Conservation (phyloP, 805 yeast species). For the Metschnikowia koreensis region DNA sequence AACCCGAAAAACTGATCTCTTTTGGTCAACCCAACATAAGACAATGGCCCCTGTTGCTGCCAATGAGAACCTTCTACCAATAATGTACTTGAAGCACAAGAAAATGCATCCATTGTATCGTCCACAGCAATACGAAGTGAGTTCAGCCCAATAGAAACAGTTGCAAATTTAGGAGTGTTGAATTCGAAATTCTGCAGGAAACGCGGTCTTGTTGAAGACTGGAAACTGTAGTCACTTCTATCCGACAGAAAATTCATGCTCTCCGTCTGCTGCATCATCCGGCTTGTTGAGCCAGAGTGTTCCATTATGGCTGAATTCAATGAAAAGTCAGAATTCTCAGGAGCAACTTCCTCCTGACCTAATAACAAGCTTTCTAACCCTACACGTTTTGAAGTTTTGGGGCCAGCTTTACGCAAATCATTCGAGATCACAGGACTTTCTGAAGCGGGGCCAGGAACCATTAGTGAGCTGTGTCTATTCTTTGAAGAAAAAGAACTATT, state of each 20-base stretch:
- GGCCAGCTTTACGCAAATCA: not conserved
- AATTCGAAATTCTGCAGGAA: not conserved
- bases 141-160: conserved; percentile 38
- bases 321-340: not conserved
- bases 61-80: conserved; percentile 37
- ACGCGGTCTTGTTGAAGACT: conserved; percentile 1
- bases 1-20: conserved; percentile 39
- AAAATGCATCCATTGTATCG: conserved; percentile 33
- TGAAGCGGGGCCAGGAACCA: not conserved
- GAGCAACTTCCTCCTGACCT: not conserved
- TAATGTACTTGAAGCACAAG: conserved; percentile 34
- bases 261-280: not conserved
- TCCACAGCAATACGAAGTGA: conserved; percentile 30
- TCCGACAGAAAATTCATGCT: not conserved
- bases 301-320: not conserved
- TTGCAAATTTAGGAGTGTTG: conserved; percentile 17
- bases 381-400: not conserved
- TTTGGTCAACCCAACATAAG: conserved; percentile 41
- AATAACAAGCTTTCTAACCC: not conserved
- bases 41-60: conserved; percentile 41
- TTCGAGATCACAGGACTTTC: not conserved
- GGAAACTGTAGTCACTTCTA: not conserved
- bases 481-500: not conserved
- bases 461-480: not conserved
- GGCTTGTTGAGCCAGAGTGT: not conserved